These are phyloP conservation scores for Diplotaxis tenuifolia DNA, from an alignment of 345 rosid species.

Conservation along the genomic window DNA sequence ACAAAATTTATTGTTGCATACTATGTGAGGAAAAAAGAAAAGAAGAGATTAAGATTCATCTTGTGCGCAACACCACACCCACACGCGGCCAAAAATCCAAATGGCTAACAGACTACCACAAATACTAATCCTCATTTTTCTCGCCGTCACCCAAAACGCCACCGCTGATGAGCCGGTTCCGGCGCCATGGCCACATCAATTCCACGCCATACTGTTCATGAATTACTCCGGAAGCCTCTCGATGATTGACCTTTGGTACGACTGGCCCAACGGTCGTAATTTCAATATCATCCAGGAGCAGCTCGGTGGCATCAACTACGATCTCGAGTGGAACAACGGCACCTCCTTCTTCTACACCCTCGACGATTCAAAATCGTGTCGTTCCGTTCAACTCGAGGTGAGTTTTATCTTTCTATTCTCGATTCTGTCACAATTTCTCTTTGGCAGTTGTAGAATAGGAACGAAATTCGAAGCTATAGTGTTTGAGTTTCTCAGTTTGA, in stretches of 20 bases:
- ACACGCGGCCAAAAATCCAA: not conserved
- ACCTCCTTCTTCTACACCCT: constrained; percentile 52
- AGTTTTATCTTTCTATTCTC: constrained; percentile 29
- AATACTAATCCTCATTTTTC: not conserved
- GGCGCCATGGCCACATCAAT: constrained; percentile 59
- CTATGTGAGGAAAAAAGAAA: too few relatives aligned
- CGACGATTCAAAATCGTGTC: constrained; percentile 44
- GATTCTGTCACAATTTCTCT: too few relatives aligned
- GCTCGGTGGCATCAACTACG: constrained; percentile 51
- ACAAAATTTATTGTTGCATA: too few relatives aligned
- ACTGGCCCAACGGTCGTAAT: constrained; percentile 64
- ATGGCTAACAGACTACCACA: constrained; percentile 17
- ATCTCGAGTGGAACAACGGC: constrained; percentile 69
- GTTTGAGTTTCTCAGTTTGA: too few relatives aligned
- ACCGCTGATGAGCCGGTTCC: constrained; percentile 47
- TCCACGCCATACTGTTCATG: constrained; percentile 59
- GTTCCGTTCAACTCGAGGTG: constrained; percentile 44
- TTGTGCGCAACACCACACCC: too few relatives aligned
- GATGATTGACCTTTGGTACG: constrained; percentile 66
- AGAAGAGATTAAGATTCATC: too few relatives aligned
- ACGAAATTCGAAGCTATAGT: too few relatives aligned
- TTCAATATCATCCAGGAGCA: constrained; percentile 69
- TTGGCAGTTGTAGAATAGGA: too few relatives aligned
- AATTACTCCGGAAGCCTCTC: constrained; percentile 58
- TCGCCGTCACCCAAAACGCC: constrained; percentile 12